These are phyloP conservation scores for Alternaria ethzedia DNA, from an alignment of 2,329 filamentous ascomycete species.

Conservation along the genomic window DNA sequence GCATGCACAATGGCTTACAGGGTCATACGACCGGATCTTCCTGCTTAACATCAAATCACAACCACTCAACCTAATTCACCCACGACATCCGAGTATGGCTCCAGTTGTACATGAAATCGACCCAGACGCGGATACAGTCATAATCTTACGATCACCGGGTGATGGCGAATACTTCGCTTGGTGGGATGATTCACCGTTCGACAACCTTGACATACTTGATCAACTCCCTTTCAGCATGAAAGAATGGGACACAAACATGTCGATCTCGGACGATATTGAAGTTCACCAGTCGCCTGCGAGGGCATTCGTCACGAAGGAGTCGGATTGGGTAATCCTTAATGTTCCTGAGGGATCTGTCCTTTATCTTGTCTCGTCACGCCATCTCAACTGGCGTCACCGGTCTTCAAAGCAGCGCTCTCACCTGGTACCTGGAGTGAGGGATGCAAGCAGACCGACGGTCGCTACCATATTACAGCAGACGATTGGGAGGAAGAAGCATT, in stretches of 20 bases:
- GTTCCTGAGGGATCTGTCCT: not conserved
- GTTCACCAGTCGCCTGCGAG: not conserved
- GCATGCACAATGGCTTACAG: not conserved
- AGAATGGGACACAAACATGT: not conserved
- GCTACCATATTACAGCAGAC: not conserved
- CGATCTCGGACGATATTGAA: too few relatives aligned
- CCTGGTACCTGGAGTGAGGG: not conserved
- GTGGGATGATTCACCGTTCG: not conserved
- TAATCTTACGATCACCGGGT: not conserved
- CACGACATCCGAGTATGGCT: not conserved
- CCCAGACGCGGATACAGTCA: constrained; percentile 7
- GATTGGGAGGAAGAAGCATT: constrained; percentile 49
- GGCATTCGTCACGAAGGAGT: not conserved
- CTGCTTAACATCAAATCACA: not conserved
- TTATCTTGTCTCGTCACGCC: not conserved
- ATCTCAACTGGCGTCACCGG: not conserved
- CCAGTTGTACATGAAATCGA: not conserved
- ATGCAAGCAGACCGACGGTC: not conserved
- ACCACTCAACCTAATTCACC: not conserved
- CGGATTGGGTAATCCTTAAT: not conserved
- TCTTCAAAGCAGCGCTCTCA: not conserved
- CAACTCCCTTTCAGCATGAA: not conserved
- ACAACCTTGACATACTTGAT: not conserved
- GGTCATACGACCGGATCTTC: not conserved
- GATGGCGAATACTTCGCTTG: not conserved